Evolutionary conservation across 192 early-diverging fungal species (phyloP), one percentile per base, ranked within the genome.

Genomic region (Coemansia sp.): DNA sequence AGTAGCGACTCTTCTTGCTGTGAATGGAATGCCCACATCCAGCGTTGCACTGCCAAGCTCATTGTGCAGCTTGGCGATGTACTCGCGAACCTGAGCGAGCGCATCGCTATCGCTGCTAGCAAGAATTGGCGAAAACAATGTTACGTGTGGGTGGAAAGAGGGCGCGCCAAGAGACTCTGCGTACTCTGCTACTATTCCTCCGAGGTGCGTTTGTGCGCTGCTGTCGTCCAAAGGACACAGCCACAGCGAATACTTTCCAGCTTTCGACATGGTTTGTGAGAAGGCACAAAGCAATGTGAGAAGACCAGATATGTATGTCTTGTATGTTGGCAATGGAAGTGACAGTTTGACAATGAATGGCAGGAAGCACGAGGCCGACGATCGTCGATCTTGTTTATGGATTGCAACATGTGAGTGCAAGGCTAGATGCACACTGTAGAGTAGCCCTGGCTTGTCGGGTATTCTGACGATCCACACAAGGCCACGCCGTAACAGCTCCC

Each of bases 221-320:
- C 68, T 72, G 25, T 19, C 31, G 1, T 3, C 30, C 1, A 62
- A 59, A 7, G 75, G 75, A 57, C 70, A 69, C 42, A 79, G 48
- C 75, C 75, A 79, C 13, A 79, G 62, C n/a, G 75, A 66, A 44
- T 72, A 79, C 30, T 72, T 79, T 29, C 22, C 30, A 19, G 14
- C 29, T 30, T 11, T 25, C 8, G 45, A 27, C 59, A 61, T 61
- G 27, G 14, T 40, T 23, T 40, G 11, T 27, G 9, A 42, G 14
- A 1, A 17, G 38, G 15, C 33, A 34, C 33, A 30, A n/a, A n/a
- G n/a, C n/a, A n/a, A n/a, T n/a, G n/a, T n/a, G n/a, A 53, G 17
- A 53, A 53, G 17, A 27, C 15, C 23, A 53, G 17, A 53, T 34
- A 10, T 34, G 33, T 4, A 34, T 34, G 10, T n/a, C n/a, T n/a